Conservation (phyloP, 2,329 filamentous ascomycete genomes). For the Paecilomyces sp. region DNA sequence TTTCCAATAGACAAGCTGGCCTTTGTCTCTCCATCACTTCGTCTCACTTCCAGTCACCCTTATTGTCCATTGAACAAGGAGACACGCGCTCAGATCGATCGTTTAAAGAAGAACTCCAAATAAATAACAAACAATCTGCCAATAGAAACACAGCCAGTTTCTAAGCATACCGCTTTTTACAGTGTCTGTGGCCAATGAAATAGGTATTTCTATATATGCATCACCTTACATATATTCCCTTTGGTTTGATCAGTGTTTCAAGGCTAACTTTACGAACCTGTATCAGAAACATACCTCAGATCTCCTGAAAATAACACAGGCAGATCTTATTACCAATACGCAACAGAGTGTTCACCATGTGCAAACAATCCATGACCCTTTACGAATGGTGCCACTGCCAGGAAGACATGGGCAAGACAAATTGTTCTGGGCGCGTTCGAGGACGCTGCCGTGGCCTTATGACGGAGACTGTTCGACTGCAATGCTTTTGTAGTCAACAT, state of each 20-base stretch:
- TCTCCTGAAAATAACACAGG: neutral
- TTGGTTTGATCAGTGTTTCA: too few relatives aligned
- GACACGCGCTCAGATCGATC: neutral
- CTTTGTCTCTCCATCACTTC: neutral
- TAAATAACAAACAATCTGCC: too few relatives aligned
- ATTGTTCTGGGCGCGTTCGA: conserved; percentile 19
- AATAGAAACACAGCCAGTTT: too few relatives aligned
- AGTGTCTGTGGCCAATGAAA: too few relatives aligned
- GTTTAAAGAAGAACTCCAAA: neutral
- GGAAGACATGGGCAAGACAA: conserved; percentile 23
- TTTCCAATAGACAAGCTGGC: neutral
- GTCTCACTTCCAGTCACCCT: too few relatives aligned
- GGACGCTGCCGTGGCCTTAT: conserved; percentile 23
- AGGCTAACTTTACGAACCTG: too few relatives aligned
- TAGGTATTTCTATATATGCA: too few relatives aligned
- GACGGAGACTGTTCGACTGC: conserved; percentile 31
- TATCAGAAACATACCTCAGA: neutral
- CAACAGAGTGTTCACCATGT: conserved; percentile 18
- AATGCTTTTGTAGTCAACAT: conserved; percentile 31
- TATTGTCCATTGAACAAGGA: neutral
- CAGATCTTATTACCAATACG: neutral
- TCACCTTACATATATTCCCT: too few relatives aligned
- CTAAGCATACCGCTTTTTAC: too few relatives aligned
- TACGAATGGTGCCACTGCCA: conserved; percentile 34
- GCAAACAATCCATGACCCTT: conserved; percentile 28